Percentiles rank a stretch among this genome's conserved stretches.
These are phyloP conservation scores for Psilocybe cyanescens DNA, from an alignment of 768 basidiomycete species.

Conservation along the genomic window DNA sequence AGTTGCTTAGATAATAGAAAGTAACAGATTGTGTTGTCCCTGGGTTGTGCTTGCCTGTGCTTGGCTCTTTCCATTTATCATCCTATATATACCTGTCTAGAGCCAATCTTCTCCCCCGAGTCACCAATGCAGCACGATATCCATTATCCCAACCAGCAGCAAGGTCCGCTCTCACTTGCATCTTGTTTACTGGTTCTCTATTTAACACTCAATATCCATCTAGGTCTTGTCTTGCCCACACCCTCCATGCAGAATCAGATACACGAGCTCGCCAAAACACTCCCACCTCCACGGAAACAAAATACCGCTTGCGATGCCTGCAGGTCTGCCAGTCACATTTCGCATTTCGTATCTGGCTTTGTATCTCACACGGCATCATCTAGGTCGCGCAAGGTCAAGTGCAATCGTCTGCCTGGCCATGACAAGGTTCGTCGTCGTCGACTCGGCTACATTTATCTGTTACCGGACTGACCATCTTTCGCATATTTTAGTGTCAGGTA, in stretches of 20 bases:
- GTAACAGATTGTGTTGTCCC: conserved; percentile 28
- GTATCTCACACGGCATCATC: conserved; percentile 14
- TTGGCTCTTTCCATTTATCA: conserved; percentile 27
- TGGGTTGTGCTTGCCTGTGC: conserved; percentile 25
- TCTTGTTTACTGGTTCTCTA: conserved; percentile 15
- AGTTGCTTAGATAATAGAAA: conserved; percentile 23
- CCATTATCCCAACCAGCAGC: conserved; percentile 33
- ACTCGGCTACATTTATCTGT: conserved; percentile 11
- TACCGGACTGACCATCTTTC: conserved; percentile 3
- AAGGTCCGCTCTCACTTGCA: conserved; percentile 32
- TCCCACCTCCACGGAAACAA: conserved; percentile 88
- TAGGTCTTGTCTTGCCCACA: conserved; percentile 66
- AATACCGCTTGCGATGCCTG: conserved; percentile 95
- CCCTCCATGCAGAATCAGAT: conserved; percentile 80
- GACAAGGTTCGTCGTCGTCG: conserved; percentile 62
- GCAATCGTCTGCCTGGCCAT: conserved; percentile 79
- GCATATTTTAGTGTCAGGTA: conserved; percentile 65
- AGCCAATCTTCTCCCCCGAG: conserved; percentile 21
- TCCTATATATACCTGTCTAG: conserved; percentile 40
- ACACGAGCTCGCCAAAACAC: conserved; percentile 77
- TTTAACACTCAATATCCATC: conserved; percentile 12
- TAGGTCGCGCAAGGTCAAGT: conserved; percentile 89
- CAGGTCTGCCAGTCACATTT: conserved; percentile 49
- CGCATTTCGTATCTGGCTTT: neutral
- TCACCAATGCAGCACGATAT: conserved; percentile 39